phyloP scores from a whole-genome alignment of 2,329 filamentous ascomycete genomes.

The Exophiala viscosa region DNA sequence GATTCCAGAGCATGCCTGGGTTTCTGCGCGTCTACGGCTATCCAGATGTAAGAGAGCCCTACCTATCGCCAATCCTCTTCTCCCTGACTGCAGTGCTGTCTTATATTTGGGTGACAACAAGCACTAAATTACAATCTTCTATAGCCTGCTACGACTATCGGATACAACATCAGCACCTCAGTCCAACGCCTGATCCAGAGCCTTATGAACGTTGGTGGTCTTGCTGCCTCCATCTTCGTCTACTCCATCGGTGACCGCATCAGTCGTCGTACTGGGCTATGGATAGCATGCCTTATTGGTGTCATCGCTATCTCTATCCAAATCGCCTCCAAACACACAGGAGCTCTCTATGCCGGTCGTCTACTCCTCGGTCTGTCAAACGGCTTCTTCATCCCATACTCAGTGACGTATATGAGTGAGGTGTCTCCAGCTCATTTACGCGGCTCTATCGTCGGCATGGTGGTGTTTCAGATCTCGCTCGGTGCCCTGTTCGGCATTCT shows the following conservation, averaged over 20 bases:
- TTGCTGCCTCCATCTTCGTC: constrained; percentile 49
- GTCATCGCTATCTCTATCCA: constrained; percentile 44
- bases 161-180: constrained; percentile 33
- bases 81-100: no score
- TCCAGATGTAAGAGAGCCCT: constrained; percentile 29
- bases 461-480: neutral
- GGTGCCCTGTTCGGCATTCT: constrained; percentile 38
- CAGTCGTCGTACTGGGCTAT: constrained; percentile 45
- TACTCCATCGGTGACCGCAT: constrained; percentile 47
- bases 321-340: constrained; percentile 39
- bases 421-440: constrained; percentile 46
- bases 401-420: constrained; percentile 49
- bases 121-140: no score
- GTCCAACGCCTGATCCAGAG: constrained; percentile 51
- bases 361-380: constrained; percentile 44
- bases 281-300: constrained; percentile 47
- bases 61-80: no score
- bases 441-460: constrained; percentile 40
- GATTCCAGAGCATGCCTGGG: constrained; percentile 50
- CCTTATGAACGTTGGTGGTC: constrained; percentile 49
- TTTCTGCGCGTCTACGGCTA: constrained; percentile 52
- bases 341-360: constrained; percentile 45
- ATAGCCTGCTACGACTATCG: constrained; percentile 27
- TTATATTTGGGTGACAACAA: no score
- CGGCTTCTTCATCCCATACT: constrained; percentile 45